Percentiles rank a stretch among this genome's conserved stretches.
Conservation (phyloP, 2,329 filamentous ascomycete genomes). For the Aspergillus eucalypticola region DNA sequence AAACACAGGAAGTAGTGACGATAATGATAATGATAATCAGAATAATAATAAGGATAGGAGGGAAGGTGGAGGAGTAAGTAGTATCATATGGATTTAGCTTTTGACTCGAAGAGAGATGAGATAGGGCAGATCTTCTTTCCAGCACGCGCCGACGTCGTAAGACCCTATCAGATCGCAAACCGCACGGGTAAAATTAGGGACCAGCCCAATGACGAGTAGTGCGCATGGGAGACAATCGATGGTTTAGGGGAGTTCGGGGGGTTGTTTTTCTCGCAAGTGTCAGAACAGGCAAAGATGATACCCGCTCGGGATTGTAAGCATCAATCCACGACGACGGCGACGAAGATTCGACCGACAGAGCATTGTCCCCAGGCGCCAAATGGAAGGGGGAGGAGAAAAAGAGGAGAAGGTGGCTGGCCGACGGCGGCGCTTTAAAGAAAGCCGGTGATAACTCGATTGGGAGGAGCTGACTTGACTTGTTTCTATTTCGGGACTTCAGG, state of each 20-base stretch:
- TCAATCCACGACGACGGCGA: slow-evolving; percentile 8
- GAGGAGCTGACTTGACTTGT: slow-evolving; percentile 25
- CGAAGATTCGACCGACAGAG: slow-evolving; percentile 3
- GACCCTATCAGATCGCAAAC: slow-evolving; percentile 3
- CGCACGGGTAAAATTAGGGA: slow-evolving; percentile 15
- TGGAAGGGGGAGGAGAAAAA: slow-evolving; percentile 14
- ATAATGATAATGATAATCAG: too few relatives aligned
- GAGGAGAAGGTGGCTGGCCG: slow-evolving; percentile 23
- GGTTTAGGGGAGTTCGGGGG: not conserved
- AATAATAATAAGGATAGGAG: not conserved
- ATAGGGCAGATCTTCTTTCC: not conserved
- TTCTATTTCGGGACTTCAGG: slow-evolving; percentile 33
- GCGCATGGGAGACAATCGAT: slow-evolving; percentile 13
- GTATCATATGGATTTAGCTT: not conserved
- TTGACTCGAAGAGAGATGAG: not conserved
- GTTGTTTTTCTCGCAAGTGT: not conserved
- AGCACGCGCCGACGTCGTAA: slow-evolving; percentile 2
- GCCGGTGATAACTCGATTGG: slow-evolving; percentile 17
- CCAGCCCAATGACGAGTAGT: slow-evolving; percentile 18
- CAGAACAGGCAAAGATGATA: slow-evolving; percentile 9
- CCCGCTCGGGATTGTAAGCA: slow-evolving; percentile 8
- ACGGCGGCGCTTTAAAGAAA: slow-evolving; percentile 24
- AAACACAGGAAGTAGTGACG: too few relatives aligned
- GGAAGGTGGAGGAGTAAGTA: not conserved
- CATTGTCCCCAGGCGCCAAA: slow-evolving; percentile 13